Evolutionary conservation across 306 rosid species (phyloP).

Genomic region (Amphicarpaea edgeworthii): DNA sequence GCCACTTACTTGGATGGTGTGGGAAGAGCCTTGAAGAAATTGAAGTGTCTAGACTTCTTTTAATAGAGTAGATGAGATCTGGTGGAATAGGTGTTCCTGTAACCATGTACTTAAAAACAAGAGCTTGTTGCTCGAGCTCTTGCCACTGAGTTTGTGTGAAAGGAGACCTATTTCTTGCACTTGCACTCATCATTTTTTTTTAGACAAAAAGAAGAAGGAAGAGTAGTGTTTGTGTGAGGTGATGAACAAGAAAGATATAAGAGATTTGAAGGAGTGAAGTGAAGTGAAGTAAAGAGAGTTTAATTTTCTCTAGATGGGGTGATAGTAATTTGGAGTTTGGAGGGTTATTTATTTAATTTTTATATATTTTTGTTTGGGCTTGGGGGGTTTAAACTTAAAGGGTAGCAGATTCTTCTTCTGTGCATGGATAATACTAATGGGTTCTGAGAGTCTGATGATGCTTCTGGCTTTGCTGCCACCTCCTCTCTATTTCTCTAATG

Average conservation of each 20-base stretch:
- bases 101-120: conserved; percentile 90
- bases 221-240: conserved; percentile 2
- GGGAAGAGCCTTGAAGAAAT: conserved; percentile 83
- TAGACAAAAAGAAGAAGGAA: conserved; percentile 18
- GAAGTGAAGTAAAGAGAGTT: conserved; percentile 15
- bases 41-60: conserved; percentile 82
- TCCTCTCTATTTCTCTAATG: conserved; percentile 42
- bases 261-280: conserved; percentile 39
- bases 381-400: conserved; percentile 33
- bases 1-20: conserved; percentile 74
- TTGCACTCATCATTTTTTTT: conserved; percentile 58
- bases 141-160: conserved; percentile 97
- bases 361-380: background rate
- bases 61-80: conserved; percentile 83
- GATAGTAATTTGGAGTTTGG: background rate
- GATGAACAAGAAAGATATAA: background rate
- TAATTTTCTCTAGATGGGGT: conserved; percentile 30
- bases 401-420: conserved; percentile 60
- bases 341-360: background rate
- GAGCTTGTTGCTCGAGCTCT: conserved; percentile 97
- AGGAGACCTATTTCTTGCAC: conserved; percentile 67
- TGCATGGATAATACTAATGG: conserved; percentile 67
- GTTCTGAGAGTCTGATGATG: conserved; percentile 59
- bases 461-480: conserved; percentile 60
- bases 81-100: conserved; percentile 89